These are phyloP conservation scores for Lodderomyces orthopsilosis DNA, from an alignment of 1,139 yeast species.

Conservation along the genomic window DNA sequence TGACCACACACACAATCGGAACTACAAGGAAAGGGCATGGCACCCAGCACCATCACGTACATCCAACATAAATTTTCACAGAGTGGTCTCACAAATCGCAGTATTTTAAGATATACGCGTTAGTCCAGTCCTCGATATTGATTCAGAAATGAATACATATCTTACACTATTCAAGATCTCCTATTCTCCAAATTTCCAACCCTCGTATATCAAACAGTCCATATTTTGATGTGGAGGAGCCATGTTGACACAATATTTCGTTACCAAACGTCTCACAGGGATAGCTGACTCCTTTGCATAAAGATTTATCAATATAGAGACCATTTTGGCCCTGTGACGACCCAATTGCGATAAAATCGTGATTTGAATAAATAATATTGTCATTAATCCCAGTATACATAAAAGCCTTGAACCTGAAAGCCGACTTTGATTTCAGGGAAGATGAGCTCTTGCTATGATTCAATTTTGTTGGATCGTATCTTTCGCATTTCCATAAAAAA, in stretches of 20 bases:
- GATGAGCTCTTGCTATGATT: constrained; percentile 10
- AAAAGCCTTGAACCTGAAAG: constrained; percentile 65
- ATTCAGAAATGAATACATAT: not conserved
- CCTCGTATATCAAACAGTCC: constrained; percentile 71
- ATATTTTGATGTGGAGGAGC: constrained; percentile 31
- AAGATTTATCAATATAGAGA: constrained; percentile 76
- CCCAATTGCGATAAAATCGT: constrained; percentile 77
- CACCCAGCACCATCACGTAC: too few relatives aligned
- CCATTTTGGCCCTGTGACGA: constrained; percentile 92
- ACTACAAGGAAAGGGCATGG: not conserved
- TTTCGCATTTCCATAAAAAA: constrained; percentile 77
- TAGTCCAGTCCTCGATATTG: not conserved
- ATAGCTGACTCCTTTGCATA: constrained; percentile 74
- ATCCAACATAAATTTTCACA: too few relatives aligned
- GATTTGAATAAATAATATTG: constrained; percentile 79
- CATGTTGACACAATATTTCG: constrained; percentile 53
- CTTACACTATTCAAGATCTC: constrained; percentile 21
- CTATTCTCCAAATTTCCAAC: constrained; percentile 84
- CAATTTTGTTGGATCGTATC: constrained; percentile 20
- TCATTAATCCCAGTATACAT: constrained; percentile 90
- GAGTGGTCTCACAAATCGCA: too few relatives aligned
- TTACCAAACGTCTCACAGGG: constrained; percentile 87
- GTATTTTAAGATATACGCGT: too few relatives aligned
- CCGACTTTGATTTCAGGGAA: constrained; percentile 7
- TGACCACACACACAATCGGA: not conserved